Conservation (phyloP, 1,284 basidiomycete species). For the Kwoniella shivajii region DNA sequence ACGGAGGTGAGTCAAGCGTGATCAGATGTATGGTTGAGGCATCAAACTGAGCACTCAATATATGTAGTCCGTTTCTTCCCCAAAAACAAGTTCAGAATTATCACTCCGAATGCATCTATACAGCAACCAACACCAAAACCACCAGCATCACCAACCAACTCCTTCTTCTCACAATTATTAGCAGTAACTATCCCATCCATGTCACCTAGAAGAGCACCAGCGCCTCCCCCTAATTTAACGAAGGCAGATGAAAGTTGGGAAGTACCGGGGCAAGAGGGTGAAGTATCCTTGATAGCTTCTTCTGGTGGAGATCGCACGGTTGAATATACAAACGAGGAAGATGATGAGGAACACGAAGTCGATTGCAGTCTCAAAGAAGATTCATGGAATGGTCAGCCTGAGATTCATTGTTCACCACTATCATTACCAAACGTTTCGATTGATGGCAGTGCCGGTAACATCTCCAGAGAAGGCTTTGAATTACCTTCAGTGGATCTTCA, state of each 20-base stretch:
- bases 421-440: constrained; percentile 20
- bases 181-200: constrained; percentile 35
- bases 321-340: constrained; percentile 16
- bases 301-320: constrained; percentile 14
- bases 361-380: constrained; percentile 19
- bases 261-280: constrained; percentile 43
- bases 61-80: constrained; percentile 46
- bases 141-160: constrained; percentile 26
- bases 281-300: constrained; percentile 38
- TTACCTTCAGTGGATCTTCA: constrained; percentile 27
- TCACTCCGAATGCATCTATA: constrained; percentile 39
- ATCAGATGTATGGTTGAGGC: neutral
- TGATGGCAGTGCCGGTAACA: constrained; percentile 14
- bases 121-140: constrained; percentile 18
- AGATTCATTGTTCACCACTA: constrained; percentile 36
- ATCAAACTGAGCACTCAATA: neutral
- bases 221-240: neutral
- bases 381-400: constrained; percentile 36
- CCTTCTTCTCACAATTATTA: constrained; percentile 41
- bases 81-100: constrained; percentile 44
- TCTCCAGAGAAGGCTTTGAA: constrained; percentile 26
- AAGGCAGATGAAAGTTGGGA: constrained; percentile 41
- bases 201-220: constrained; percentile 24
- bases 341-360: constrained; percentile 19
- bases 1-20: constrained; percentile 33